These are phyloP conservation scores for Mycena latifolia DNA, from an alignment of 768 basidiomycete genomes.

Conservation along the genomic window DNA sequence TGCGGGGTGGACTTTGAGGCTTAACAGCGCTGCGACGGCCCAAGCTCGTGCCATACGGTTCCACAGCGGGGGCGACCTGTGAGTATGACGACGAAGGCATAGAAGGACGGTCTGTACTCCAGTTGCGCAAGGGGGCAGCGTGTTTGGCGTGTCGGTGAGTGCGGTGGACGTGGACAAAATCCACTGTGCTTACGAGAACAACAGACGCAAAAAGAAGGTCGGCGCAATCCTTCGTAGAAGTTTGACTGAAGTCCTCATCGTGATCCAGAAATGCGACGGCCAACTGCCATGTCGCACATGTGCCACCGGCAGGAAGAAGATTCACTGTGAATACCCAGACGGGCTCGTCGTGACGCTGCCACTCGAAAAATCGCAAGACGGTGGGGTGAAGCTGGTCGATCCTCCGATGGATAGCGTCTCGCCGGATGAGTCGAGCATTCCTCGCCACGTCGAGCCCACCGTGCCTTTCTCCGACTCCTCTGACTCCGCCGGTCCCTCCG, in stretches of 20 bases:
- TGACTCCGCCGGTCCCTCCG: not conserved
- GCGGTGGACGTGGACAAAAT: not conserved
- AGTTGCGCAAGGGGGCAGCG: conserved; percentile 23
- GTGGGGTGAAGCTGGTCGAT: no score
- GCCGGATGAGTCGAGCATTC: no score
- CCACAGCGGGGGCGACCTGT: not conserved
- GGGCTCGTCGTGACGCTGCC: not conserved
- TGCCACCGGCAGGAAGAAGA: not conserved
- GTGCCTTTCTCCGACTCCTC: not conserved
- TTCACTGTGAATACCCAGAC: conserved; percentile 26
- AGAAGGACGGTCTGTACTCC: not conserved
- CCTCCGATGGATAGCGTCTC: no score
- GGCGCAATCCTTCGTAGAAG: not conserved
- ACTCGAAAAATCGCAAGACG: no score
- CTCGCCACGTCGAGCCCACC: no score
- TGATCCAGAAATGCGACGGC: conserved; percentile 23
- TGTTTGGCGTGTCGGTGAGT: conserved; percentile 31
- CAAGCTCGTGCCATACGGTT: conserved; percentile 10
- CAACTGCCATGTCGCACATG: conserved; percentile 25
- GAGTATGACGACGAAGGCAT: conserved; percentile 7
- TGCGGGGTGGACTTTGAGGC: no score
- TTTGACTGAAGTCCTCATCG: not conserved
- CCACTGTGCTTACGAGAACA: not conserved
- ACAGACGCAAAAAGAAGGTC: conserved; percentile 32
- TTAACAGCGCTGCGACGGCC: conserved; percentile 29